Evolutionary conservation across 805 yeast genomes (phyloP), one percentile per base, ranked within the genome.

Genomic region (Candida coleopterorum): DNA sequence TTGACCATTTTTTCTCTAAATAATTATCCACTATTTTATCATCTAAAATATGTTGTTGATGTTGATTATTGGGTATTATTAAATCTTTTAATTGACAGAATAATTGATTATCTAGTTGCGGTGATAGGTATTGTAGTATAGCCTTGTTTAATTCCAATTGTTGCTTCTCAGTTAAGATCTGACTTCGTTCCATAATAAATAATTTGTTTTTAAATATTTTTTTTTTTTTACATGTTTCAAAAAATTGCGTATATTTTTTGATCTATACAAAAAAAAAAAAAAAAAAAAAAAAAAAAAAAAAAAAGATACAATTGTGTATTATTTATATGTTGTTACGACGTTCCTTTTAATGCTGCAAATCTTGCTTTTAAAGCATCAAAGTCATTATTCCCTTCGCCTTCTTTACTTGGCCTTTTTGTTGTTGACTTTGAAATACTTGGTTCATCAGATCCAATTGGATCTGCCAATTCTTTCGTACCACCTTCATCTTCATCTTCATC

Each of bases 1-100:
- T 80, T 1, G 81, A 70, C 97, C 97, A 89, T 61, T 88, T 89
- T 58, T 81, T 82, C 47, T 82, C 86, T 26, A 86, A 61, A 41
- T 66, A 68, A 43, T 64, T 53, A 34, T 66, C 59, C 9, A 66
- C 60, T 4, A 62, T 47, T 14, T 48, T 45, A 21, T 45, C 49
- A 9, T 68, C 47, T 55, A 62, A 36, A n/a, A n/a, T n/a, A n/a
- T n/a, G n/a, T n/a, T n/a, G n/a, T n/a, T n/a, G n/a, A n/a, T n/a
- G n/a, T 38, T 15, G 32, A 28, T 32, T 33, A 27, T 25, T 33
- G 8, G 18, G 44, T 30, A 30, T 37, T n/a, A 18, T 41, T 25
- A 29, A 35, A 45, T 15, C 40, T 45, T 9, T 43, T 40, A 36
- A 40, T 41, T 34, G 16, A 18, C 35, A 32, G 26, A 36, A 20